Evolutionary conservation across 805 yeast genomes (phyloP).

Genomic region (Kuraishia piskuri): DNA sequence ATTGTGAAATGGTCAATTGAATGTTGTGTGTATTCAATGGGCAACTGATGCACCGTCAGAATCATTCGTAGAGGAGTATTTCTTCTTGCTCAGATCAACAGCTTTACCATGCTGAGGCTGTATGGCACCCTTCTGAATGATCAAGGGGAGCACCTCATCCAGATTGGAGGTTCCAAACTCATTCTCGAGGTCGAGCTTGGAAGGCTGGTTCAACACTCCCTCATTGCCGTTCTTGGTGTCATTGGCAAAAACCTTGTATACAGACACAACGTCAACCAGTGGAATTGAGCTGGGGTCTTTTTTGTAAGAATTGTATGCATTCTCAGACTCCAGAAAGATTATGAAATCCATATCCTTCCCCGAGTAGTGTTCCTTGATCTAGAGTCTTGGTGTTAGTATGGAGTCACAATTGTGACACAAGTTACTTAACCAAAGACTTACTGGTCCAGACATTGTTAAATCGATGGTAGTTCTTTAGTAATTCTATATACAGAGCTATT

Average conservation of each 20-base stretch:
- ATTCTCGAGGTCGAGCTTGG: constrained; percentile 49
- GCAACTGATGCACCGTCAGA: constrained; percentile 25
- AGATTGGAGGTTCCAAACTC: constrained; percentile 57
- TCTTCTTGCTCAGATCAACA: constrained; percentile 14
- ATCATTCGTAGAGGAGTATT: constrained; percentile 37
- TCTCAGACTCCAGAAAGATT: constrained; percentile 2
- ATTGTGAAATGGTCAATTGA: neutral
- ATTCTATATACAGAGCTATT: neutral
- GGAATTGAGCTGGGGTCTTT: constrained; percentile 2
- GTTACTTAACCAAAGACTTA: neutral
- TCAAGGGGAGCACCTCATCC: constrained; percentile 51
- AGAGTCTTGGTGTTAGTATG: neutral
- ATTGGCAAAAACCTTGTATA: constrained; percentile 20
- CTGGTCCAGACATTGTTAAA: neutral
- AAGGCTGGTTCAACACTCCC: constrained; percentile 67
- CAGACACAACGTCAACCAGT: constrained; percentile 1
- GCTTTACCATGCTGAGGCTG: neutral
- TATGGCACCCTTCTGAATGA: constrained; percentile 48
- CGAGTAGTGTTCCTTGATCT: neutral
- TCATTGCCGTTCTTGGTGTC: constrained; percentile 57
- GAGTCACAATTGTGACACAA: neutral
- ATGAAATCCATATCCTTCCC: constrained; percentile 2
- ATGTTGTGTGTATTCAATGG: constrained; percentile 2
- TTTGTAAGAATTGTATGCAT: neutral
- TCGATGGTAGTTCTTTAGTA: neutral